These are phyloP conservation scores for Trypanosoma caninum DNA, from an alignment of 208 protist genomes.

Conservation along the genomic window DNA sequence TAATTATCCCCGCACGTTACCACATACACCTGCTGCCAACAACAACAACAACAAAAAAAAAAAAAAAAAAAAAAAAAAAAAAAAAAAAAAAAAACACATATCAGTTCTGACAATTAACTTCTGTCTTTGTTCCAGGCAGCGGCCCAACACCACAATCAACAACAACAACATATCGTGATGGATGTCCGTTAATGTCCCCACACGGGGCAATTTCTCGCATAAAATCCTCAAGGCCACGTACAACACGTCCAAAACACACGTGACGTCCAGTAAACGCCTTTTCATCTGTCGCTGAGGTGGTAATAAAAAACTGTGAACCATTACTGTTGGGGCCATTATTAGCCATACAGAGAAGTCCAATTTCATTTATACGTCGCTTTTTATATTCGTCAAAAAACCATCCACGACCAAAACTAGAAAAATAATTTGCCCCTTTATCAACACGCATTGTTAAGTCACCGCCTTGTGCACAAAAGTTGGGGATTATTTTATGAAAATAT, in stretches of 20 bases:
- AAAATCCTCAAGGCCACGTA: constrained; percentile 52
- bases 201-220: constrained; percentile 50
- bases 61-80: neutral
- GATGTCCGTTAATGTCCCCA: constrained; percentile 62
- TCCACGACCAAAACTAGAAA: constrained; percentile 80
- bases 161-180: constrained; percentile 68
- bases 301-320: constrained; percentile 93
- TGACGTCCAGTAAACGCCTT: constrained; percentile 64
- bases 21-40: too few species aligned
- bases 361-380: constrained; percentile 81
- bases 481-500: constrained; percentile 92
- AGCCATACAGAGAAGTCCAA: constrained; percentile 84
- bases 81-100: neutral
- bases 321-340: constrained; percentile 93
- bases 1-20: too few species aligned
- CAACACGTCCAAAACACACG: constrained; percentile 64
- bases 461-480: constrained; percentile 88
- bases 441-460: constrained; percentile 96
- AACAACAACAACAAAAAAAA: neutral
- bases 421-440: constrained; percentile 85
- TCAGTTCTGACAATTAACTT: neutral
- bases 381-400: constrained; percentile 94
- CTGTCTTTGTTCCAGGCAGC: constrained; percentile 16
- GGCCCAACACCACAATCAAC: constrained; percentile 69
- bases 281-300: constrained; percentile 52